phyloP scores from a whole-genome alignment of 202 grass and related monocot genomes.

The Bolboschoenoplectus hybrid region DNA sequence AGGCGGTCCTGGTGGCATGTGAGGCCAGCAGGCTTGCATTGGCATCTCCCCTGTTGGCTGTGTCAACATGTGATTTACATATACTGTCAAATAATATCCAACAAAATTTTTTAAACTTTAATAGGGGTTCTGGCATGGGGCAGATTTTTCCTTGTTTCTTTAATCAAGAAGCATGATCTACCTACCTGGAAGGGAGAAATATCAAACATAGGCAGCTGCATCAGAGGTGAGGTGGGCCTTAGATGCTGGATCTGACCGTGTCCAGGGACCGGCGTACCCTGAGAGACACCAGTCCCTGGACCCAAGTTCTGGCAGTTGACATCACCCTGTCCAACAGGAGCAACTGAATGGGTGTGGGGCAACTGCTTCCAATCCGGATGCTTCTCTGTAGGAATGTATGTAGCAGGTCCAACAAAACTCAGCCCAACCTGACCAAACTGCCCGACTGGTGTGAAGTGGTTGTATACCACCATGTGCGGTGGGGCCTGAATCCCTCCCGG shows the following conservation, averaged over 20 bases:
- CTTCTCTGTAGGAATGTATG: constrained; percentile 86
- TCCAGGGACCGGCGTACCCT: constrained; percentile 51
- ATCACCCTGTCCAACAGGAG: constrained; percentile 63
- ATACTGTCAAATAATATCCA: constrained; percentile 25
- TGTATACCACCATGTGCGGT: constrained; percentile 95
- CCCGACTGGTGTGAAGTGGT: constrained; percentile 87
- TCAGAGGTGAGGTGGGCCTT: constrained; percentile 64
- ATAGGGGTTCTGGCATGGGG: background rate
- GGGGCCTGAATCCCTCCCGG: constrained; percentile 93
- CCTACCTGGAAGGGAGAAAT: constrained; percentile 94
- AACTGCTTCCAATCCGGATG: constrained; percentile 90
- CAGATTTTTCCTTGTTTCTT: constrained; percentile 16
- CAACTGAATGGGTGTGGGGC: constrained; percentile 52
- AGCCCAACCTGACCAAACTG: constrained; percentile 91
- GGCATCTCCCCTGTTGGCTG: constrained; percentile 81
- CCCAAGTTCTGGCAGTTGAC: constrained; percentile 62
- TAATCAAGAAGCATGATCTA: constrained; percentile 4
- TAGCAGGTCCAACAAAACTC: constrained; percentile 78
- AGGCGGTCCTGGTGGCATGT: constrained; percentile 62
- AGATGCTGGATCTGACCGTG: constrained; percentile 59
- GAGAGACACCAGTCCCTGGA: constrained; percentile 54
- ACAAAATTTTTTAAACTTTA: background rate
- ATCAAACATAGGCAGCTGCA: constrained; percentile 97
- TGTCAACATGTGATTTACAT: constrained; percentile 33
- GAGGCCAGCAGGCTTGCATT: constrained; percentile 93